Evolutionary conservation across 805 yeast genomes (phyloP).

Genomic region (Candida vartiovaarae): DNA sequence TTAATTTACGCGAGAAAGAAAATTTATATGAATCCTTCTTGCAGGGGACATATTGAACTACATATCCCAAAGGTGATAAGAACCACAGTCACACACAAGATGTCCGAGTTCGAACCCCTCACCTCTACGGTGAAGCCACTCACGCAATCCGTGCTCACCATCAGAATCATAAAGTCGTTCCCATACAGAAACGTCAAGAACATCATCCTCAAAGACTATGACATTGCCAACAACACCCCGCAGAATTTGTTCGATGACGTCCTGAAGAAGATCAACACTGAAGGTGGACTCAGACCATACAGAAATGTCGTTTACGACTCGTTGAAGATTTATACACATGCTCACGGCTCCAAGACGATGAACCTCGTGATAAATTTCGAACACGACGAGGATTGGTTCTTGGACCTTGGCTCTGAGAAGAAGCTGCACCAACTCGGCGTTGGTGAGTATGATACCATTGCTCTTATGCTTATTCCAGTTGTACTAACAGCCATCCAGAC

Average conservation of each 20-base stretch:
- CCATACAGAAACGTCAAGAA: conserved; percentile 85
- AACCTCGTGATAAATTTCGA: conserved; percentile 88
- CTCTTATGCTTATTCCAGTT: conserved; percentile 17
- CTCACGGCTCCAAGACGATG: conserved; percentile 91
- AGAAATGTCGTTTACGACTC: conserved; percentile 69
- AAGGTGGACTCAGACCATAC: conserved; percentile 75
- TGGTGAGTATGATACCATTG: conserved; percentile 15
- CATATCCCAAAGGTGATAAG: no score
- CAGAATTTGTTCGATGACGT: conserved; percentile 51
- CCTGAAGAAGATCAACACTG: conserved; percentile 38
- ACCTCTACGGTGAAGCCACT: conserved; percentile 66
- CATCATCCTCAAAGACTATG: conserved; percentile 58
- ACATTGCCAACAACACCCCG: conserved; percentile 65
- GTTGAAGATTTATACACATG: conserved; percentile 84
- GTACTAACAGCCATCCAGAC: conserved; percentile 27
- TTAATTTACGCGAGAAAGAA: no score
- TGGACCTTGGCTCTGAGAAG: conserved; percentile 31
- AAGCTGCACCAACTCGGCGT: conserved; percentile 32
- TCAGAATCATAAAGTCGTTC: conserved; percentile 85
- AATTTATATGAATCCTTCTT: no score
- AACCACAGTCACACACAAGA: neutral
- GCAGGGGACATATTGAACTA: no score
- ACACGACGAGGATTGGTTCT: conserved; percentile 71
- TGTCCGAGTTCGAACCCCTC: conserved; percentile 49
- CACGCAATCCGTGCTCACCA: conserved; percentile 65